Evolutionary conservation across 805 yeast genomes (phyloP), one percentile per base, ranked within the genome.

Genomic region (Clavispora santaluciae): DNA sequence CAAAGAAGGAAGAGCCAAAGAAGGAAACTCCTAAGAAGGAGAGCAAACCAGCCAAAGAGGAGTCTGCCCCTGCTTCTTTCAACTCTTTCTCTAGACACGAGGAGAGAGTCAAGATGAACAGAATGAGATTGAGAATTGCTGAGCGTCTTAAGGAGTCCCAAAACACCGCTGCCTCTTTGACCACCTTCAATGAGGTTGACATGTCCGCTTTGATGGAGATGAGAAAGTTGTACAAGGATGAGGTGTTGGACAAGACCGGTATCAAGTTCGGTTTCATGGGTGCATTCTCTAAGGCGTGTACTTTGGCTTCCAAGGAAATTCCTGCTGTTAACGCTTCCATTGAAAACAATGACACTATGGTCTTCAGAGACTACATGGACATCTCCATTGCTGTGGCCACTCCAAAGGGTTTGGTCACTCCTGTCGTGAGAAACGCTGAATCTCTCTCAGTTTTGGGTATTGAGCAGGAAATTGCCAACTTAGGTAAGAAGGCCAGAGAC

Each of bases 71-170:
- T 25, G 53, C 58, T 22, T 48, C 67, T 4, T 68, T 68, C 60
- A 66, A 72, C 39, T 50, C 57, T 38, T 87, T 86, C 60, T 76
- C 93, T 44, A 86, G 99, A 74, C 68, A 72, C 47, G 98, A 93
- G 72, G 85, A 82, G 62, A 80, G 89, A 64, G 95, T 93, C 50
- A 91, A 91, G 77, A 91, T 91, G 98, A 93, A 90, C 82, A 86
- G 99, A 76, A 93, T 91, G 98, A 85, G 99, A 73, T 70, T 87
- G 72, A 87, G 99, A 78, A 93, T 93, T 54, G 96, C 99, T 46
- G 98, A 91, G 76, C 87, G 99, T 73, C 84, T 91, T 63, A 91
- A 91, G 87, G 98, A 93, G 76, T 86, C 98, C 25, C 99, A 91
- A 73, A 93, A 93, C 77, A 90, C 98, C 42, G 95, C 98, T 52